A percentile compares a stretch with the other conserved stretches of the same genome.
Evolutionary conservation across 208 protist species (phyloP).

Genomic region (Wallacemonas sp.): DNA sequence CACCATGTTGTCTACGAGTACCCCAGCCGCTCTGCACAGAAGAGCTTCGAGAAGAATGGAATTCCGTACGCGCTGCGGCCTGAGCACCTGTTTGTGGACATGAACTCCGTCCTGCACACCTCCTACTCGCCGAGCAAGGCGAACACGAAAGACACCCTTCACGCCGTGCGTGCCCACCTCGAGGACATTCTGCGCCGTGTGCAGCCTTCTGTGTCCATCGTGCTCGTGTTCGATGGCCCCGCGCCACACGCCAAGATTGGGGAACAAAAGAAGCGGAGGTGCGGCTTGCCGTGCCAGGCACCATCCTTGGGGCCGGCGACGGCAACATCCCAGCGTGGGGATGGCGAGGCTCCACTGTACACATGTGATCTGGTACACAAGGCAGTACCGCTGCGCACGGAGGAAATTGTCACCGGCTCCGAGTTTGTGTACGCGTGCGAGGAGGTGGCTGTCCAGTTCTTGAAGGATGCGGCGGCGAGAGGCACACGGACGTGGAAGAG

Average conservation of each 20-base stretch:
- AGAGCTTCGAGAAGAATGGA: background rate
- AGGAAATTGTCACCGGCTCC: slow-evolving; percentile 69
- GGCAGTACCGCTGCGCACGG: slow-evolving; percentile 38
- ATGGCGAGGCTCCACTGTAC: slow-evolving; percentile 15
- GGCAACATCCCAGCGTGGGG: background rate
- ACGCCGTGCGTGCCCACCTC: slow-evolving; percentile 28
- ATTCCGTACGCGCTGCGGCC: slow-evolving; percentile 29
- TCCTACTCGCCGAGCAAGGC: slow-evolving; percentile 24
- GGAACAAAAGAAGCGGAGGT: slow-evolving; percentile 66
- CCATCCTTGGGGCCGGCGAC: slow-evolving; percentile 6
- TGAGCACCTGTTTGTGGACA: slow-evolving; percentile 78
- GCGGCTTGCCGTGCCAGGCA: slow-evolving; percentile 6
- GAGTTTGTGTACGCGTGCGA: slow-evolving; percentile 80
- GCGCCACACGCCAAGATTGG: slow-evolving; percentile 68
- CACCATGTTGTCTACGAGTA: slow-evolving; percentile 39
- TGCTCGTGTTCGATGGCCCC: slow-evolving; percentile 76
- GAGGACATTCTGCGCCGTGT: slow-evolving; percentile 33
- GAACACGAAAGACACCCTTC: slow-evolving; percentile 33
- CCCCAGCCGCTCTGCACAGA: slow-evolving; percentile 8
- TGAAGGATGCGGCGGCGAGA: slow-evolving; percentile 3
- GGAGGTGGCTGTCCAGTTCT: slow-evolving; percentile 20
- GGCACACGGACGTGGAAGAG: slow-evolving; percentile 11
- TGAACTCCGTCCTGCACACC: slow-evolving; percentile 79
- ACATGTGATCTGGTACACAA: slow-evolving; percentile 43
- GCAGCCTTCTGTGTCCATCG: slow-evolving; percentile 38